phyloP scores from a whole-genome alignment of 768 basidiomycete species.

The Strobilomyces echinocephalus region DNA sequence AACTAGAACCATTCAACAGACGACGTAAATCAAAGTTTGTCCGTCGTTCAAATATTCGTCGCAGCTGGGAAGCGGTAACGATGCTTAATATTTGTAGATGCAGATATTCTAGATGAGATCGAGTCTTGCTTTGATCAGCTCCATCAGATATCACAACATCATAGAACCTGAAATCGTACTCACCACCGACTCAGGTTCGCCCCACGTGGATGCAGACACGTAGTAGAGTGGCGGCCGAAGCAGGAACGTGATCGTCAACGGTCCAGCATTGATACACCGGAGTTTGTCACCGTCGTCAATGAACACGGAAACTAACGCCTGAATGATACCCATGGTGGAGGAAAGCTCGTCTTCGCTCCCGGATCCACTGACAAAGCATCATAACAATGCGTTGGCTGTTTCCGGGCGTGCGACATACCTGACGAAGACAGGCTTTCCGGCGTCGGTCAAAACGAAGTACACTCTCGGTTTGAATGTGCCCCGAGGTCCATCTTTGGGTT shows the following conservation, averaged over 20 bases:
- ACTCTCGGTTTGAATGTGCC: conserved; percentile 52
- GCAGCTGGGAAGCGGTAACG: conserved; percentile 79
- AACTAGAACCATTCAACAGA: conserved; percentile 53
- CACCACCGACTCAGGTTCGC: conserved; percentile 95
- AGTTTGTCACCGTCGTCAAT: conserved; percentile 86
- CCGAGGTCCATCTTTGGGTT: conserved; percentile 8
- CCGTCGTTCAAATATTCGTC: conserved; percentile 79
- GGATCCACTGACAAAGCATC: conserved; percentile 38
- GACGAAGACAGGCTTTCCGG: conserved; percentile 95
- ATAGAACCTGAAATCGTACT: conserved; percentile 29
- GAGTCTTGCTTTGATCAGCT: conserved; percentile 69
- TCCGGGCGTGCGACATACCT: conserved; percentile 46
- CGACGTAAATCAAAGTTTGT: conserved; percentile 89
- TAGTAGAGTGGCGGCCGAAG: conserved; percentile 88
- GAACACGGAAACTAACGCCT: conserved; percentile 94
- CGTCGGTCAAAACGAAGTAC: conserved; percentile 91
- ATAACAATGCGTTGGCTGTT: neutral
- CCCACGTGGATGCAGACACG: conserved; percentile 87
- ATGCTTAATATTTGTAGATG: conserved; percentile 91
- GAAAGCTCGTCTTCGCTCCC: conserved; percentile 59
- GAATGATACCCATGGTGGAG: conserved; percentile 85
- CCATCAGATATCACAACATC: conserved; percentile 21
- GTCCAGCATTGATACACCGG: conserved; percentile 78
- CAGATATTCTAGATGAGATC: conserved; percentile 91
- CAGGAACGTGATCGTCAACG: conserved; percentile 80